Evolutionary conservation across 306 rosid species (phyloP), one percentile per base, ranked within the genome.

Genomic region (Casuarina cunninghamiana): DNA sequence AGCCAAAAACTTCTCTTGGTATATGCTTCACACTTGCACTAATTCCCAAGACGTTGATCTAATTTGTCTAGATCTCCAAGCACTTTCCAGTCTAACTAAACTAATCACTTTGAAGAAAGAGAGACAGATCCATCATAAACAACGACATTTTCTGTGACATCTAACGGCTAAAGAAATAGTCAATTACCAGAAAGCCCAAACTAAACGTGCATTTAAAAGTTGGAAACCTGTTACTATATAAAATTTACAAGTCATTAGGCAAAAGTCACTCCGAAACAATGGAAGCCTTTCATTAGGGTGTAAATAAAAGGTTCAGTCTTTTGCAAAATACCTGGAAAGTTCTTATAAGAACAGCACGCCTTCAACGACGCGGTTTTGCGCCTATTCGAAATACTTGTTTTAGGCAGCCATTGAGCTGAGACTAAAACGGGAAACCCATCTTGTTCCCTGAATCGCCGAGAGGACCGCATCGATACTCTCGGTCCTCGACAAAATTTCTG

Each of bases 311-410:
- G 6, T 50, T n/a, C 17, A 0, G 44, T 13, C 39, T 0, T n/a
- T 19, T 5, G 21, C 15, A 16, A 81, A 39, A 48, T 75, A 95
- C 98, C 97, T 91, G 97, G 84, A 82, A 81, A 62, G 10, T 87
- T 82, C 51, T 88, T 79, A 65, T 84, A 89, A 11, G 93, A 91
- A 81, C 85, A 89, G 26, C 86, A 75, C 79, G 86, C 86, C 75
- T 77, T 86, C 75, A 90, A 53, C 35, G 82, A 74, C 21, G 77
- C 69, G 53, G 50, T 72, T 67, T 82, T 81, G 77, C 75, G 80
- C 15, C 87, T 83, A 77, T 65, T 86, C 0, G 91, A 79, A 45
- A 58, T 21, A 58, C 67, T 76, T 58, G 44, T 42, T 42, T 67
- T 67, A 51, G 71, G 71, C 10, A 68, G 89, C 44, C 71, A 77